phyloP scores from a whole-genome alignment of 2,329 filamentous ascomycete genomes.

The Thermoascus crustaceus region DNA sequence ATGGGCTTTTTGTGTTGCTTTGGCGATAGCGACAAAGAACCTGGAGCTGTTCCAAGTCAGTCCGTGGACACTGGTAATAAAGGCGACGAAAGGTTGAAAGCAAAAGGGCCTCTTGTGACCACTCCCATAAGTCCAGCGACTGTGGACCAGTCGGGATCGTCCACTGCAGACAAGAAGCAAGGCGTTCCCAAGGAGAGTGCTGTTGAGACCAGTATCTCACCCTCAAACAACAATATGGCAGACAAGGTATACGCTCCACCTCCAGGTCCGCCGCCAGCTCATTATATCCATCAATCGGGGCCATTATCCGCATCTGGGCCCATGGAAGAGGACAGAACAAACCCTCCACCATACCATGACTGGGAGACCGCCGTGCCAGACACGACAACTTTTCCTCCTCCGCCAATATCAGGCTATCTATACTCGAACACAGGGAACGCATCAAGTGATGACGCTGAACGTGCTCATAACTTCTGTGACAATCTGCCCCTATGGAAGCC shows the following conservation, averaged over 20 bases:
- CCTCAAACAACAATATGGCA: too few relatives aligned
- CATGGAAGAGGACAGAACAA: constrained; percentile 6
- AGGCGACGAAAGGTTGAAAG: too few relatives aligned
- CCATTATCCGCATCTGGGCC: background rate
- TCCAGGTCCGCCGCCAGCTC: constrained; percentile 4
- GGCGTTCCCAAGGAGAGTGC: too few relatives aligned
- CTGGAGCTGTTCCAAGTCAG: too few relatives aligned
- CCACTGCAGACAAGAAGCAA: too few relatives aligned
- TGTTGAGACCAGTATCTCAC: too few relatives aligned
- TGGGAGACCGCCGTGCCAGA: constrained; percentile 54
- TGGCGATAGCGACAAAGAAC: too few relatives aligned
- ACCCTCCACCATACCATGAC: constrained; percentile 53
- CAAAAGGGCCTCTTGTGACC: too few relatives aligned
- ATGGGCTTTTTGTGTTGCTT: too few relatives aligned
- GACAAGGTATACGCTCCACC: constrained; percentile 7
- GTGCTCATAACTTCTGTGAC: constrained; percentile 50
- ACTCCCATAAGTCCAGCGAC: too few relatives aligned
- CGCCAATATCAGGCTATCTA: constrained; percentile 47
- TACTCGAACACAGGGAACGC: constrained; percentile 52
- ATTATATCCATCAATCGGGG: background rate
- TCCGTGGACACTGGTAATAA: too few relatives aligned
- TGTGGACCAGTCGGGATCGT: too few relatives aligned
- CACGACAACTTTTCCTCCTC: constrained; percentile 51
- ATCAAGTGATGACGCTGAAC: constrained; percentile 44
- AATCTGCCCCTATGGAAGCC: constrained; percentile 45